A percentile compares a stretch with the other conserved stretches of the same genome.
These are phyloP conservation scores for Citrullus mucosospermus DNA, from an alignment of 306 rosid species.

Conservation along the genomic window DNA sequence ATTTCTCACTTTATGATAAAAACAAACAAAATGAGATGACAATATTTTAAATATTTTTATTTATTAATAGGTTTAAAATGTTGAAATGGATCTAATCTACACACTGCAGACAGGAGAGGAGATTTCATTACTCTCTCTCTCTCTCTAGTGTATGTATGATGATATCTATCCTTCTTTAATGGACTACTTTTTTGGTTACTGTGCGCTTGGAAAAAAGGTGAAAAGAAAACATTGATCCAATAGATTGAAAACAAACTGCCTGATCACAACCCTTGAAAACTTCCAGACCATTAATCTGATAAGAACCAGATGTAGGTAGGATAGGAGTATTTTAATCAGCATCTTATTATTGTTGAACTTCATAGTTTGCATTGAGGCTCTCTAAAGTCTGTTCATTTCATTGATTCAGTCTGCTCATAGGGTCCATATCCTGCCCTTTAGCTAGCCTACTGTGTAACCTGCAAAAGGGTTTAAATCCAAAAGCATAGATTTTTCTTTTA, in stretches of 20 bases:
- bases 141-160: not conserved
- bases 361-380: not conserved
- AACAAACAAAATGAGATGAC: not conserved
- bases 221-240: not conserved
- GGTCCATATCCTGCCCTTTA: constrained; percentile 1
- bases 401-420: not conserved
- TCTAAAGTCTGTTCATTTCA: not conserved
- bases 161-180: not conserved
- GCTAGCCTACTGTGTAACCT: not conserved
- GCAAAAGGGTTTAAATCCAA: not conserved
- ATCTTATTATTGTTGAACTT: not conserved
- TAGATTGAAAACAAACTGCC: not conserved
- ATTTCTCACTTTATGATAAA: not conserved
- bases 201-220: not conserved
- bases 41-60: not conserved
- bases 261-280: not conserved
- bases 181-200: not conserved
- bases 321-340: not conserved
- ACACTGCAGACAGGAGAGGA: not conserved
- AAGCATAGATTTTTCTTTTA: not conserved
- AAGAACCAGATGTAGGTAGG: not conserved
- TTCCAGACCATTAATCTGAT: not conserved
- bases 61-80: not conserved
- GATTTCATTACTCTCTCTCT: not conserved
- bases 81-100: not conserved